A percentile compares a stretch with the other conserved stretches of the same genome.
Conservation (phyloP, 305 asterid species). For the Fraxinus xanthoxyloides region DNA sequence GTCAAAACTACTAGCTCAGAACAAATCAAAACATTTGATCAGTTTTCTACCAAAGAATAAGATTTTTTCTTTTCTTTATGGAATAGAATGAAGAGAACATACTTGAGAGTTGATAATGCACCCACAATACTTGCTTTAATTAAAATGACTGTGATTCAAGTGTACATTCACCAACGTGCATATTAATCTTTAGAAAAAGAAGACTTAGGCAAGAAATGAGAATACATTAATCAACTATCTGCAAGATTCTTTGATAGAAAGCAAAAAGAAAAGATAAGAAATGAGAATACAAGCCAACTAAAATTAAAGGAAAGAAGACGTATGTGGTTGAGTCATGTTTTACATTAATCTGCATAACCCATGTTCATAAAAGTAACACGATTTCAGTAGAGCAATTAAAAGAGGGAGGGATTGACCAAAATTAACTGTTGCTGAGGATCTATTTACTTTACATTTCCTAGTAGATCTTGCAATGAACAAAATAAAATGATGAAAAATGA, state of each 20-base stretch:
- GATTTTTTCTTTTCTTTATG: not conserved
- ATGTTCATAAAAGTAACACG: not conserved
- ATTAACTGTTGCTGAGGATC: not conserved
- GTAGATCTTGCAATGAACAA: not conserved
- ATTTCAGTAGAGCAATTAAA: not conserved
- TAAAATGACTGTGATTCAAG: not conserved
- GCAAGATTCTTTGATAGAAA: not conserved
- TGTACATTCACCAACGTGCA: not conserved
- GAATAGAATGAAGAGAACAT: not conserved
- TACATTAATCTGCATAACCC: not conserved
- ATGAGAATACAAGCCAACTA: not conserved
- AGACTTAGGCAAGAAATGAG: not conserved
- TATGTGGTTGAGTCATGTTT: not conserved
- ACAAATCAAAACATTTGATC: not conserved
- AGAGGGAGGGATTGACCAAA: not conserved
- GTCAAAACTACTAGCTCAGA: constrained; percentile 3
- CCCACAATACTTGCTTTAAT: not conserved
- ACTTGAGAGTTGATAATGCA: constrained; percentile 8
- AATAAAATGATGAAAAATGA: not conserved
- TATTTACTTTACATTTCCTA: not conserved
- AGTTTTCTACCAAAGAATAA: constrained; percentile 1
- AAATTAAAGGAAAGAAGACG: not conserved
- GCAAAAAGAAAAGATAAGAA: not conserved
- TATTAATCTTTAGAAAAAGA: not conserved
- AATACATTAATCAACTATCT: not conserved